A percentile compares a stretch with the other conserved stretches of the same genome.
Evolutionary conservation across 805 yeast species (phyloP).

Genomic region (Yamadazyma philogaea): DNA sequence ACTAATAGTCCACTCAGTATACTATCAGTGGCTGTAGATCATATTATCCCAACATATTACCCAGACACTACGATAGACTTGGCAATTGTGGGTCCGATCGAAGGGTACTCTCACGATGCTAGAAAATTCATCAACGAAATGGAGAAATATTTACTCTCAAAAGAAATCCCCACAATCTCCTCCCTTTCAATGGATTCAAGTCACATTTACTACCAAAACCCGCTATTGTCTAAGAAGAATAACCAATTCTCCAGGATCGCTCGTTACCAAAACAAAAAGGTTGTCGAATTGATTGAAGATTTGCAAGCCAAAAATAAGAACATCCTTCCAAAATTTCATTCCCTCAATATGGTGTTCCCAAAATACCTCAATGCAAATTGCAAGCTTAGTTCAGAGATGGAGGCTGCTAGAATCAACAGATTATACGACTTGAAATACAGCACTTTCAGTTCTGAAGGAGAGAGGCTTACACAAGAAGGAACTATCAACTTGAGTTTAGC

Average conservation of each 20-base stretch:
- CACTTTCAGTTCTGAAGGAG: constrained; percentile 6
- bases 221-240: constrained; percentile 17
- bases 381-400: constrained; percentile 1
- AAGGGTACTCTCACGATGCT: constrained; percentile 16
- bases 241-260: constrained; percentile 23
- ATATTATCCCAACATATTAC: constrained; percentile 24
- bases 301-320: constrained; percentile 8
- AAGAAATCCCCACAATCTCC: constrained; percentile 20
- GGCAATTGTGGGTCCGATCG: constrained; percentile 35
- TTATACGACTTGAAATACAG: constrained; percentile 4
- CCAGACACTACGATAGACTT: constrained; percentile 29
- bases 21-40: constrained; percentile 24
- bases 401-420: neutral
- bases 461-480: neutral
- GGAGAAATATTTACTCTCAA: constrained; percentile 6
- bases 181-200: constrained; percentile 26
- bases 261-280: constrained; percentile 23
- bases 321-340: constrained; percentile 9
- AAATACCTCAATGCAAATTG: constrained; percentile 10
- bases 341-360: constrained; percentile 12
- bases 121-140: constrained; percentile 1
- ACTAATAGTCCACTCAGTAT: constrained; percentile 23
- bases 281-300: constrained; percentile 19
- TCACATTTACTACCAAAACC: constrained; percentile 34
- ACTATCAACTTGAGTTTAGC: neutral